Base-by-base conservation (phyloP, 768 basidiomycete species). In the Xerocomus spinulosus region DNA sequence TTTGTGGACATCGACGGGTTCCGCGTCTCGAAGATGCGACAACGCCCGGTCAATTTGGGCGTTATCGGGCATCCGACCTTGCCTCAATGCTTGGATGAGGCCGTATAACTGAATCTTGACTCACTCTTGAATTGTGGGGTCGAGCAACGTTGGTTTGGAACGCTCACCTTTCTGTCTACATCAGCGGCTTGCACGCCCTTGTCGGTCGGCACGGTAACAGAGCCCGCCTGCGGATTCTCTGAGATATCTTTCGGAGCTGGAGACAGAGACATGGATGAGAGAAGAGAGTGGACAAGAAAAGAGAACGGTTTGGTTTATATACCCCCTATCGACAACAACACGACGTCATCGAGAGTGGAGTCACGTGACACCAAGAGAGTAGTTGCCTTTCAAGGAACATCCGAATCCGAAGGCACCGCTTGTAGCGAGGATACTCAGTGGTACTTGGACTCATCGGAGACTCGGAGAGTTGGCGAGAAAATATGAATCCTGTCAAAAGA, bases 1-100 rank as follows among this genome's bases (percentile, higher is more conserved):
- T 64, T 84, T 73, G 45, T 72, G 61, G 49, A 78, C 58, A 45
- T 85, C 75, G 35, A 92, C 76, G 12, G 84, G 82, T 9, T 81
- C 74, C 47, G 77, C 68, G 26, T 74, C 64, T 52, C 80, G 69
- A 35, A 87, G 76, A 62, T 92, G 92, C 44, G 70, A 66, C 48
- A 96, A 75, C 2, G 83, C 77, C 17, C 74, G 58, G 69, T 90
- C 83, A 56, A 94, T 85, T 67, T 96, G 92, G 10, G 65, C 57
- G 70, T 93, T 93, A 47, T 85, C 74, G 8, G 91, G 92, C 62
- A 88, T 72, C 48, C 83, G 82, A 20, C 87, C 89, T 42, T 82
- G 73, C 39, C 87, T 78, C 61, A 96, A 81, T 0, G 92, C 92
- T 55, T 86, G 73, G 51, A 96, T 74, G 46, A 87, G 80, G 55